Percentiles rank a stretch among this genome's conserved stretches.
Evolutionary conservation across 805 yeast genomes (phyloP).

Genomic region (Saturnispora halmiae): DNA sequence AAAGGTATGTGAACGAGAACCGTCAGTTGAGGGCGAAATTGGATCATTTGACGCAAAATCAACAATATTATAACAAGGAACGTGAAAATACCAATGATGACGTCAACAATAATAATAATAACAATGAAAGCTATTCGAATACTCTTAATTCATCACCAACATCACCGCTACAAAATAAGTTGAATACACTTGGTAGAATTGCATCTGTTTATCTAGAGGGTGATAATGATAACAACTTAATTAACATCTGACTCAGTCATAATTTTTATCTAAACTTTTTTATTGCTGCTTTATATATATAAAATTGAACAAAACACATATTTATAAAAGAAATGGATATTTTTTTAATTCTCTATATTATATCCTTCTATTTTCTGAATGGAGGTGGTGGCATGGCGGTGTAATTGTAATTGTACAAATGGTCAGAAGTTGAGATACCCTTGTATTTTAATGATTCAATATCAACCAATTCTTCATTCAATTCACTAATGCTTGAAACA

Average conservation of each 20-base stretch:
- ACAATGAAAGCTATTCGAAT: no score
- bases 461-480: constrained; percentile 32
- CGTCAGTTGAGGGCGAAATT: constrained; percentile 21
- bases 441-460: constrained; percentile 36
- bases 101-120: background rate
- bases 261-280: background rate
- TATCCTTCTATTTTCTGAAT: constrained; percentile 14
- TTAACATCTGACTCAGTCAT: background rate
- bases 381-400: constrained; percentile 25
- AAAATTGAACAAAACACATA: no score
- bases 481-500: constrained; percentile 38
- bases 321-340: background rate
- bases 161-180: background rate
- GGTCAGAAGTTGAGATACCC: constrained; percentile 47
- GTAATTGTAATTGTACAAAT: constrained; percentile 43
- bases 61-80: background rate
- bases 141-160: background rate
- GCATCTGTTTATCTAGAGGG: constrained; percentile 8
- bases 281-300: background rate
- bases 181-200: constrained; percentile 7
- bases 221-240: background rate
- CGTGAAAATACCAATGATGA: background rate
- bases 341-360: background rate
- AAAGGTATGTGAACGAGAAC: constrained; percentile 24
- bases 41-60: constrained; percentile 1